Evolutionary conservation across 352 stramenopile species (phyloP).

Genomic region (Thalassiosira ordinaria): DNA sequence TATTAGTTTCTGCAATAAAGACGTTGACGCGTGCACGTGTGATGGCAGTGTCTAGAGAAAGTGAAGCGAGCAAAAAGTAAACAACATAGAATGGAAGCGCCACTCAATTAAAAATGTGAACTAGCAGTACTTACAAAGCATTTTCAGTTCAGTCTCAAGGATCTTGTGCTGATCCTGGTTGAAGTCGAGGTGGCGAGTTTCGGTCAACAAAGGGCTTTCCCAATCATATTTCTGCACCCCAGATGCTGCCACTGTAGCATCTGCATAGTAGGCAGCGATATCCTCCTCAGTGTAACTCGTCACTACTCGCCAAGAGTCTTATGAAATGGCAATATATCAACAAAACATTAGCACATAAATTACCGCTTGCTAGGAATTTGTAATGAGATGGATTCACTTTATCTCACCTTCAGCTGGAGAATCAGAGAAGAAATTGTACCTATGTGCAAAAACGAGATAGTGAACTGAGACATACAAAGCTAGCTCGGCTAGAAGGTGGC

Average conservation of each 20-base stretch:
- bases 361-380: too few species aligned
- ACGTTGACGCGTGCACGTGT: slow-evolving; percentile 65
- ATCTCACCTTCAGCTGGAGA: slow-evolving; percentile 32
- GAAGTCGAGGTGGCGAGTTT: slow-evolving; percentile 56
- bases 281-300: slow-evolving; percentile 53
- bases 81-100: too few species aligned
- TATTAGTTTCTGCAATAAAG: slow-evolving; percentile 65
- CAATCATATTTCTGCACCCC: slow-evolving; percentile 60
- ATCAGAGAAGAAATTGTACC: slow-evolving; percentile 70
- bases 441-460: slow-evolving; percentile 29
- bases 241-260: slow-evolving; percentile 27
- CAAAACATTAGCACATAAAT: too few species aligned
- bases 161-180: slow-evolving; percentile 54
- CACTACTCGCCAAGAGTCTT: slow-evolving; percentile 49
- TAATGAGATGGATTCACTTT: too few species aligned
- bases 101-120: too few species aligned
- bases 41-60: slow-evolving; percentile 43
- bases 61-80: too few species aligned
- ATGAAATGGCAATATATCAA: neutral
- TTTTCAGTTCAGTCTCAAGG: slow-evolving; percentile 68
- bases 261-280: slow-evolving; percentile 46
- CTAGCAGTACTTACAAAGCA: slow-evolving; percentile 45
- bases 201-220: slow-evolving; percentile 34
- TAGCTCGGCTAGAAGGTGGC: too few species aligned
- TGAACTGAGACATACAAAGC: too few species aligned